Base-by-base conservation (phyloP, 306 rosid genomes). In the Malus orientalis region DNA sequence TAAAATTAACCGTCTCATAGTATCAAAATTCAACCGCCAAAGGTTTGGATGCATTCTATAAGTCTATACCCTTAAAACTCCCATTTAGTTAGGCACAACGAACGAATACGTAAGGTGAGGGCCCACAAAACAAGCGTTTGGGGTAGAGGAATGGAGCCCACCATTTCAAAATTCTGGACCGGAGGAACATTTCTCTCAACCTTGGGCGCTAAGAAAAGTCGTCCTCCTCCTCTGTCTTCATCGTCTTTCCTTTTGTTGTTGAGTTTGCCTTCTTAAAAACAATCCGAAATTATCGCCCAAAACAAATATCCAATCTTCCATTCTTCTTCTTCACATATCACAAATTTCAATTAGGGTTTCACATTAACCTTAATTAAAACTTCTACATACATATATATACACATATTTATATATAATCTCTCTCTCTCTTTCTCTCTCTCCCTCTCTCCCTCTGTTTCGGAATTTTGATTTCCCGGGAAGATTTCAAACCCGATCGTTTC, bases 141-240 rank as follows among this genome's bases (percentile, higher is more conserved):
- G 6, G 53, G 53, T 19, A 8, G 27, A 1, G 22, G 27, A 16
- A 1, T 19, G 49, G 27, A 32, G 23, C 67, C 49, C 75, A 32
- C 74, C 4, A 29, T 47, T 80, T 74, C 40, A 68, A 75, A 80
- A 69, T 18, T 15, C 25, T 53, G 42, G 77, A 54, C 25, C 40
- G 20, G 1, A 14, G 53, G 18, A 25, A 22, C 11, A 14, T 47
- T 14, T 47, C 11, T 11, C 20, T 25, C 33, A 61, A 74, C 11
- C 47, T 78, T 79, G 42, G 74, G 85, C 81, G 65, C 81, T 77
- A 64, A 47, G 32, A 9, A 9, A 5, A 65, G 27, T 27, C 27
- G 27, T 27, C 27, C 27, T 1, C 27, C 27, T 27, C 30, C 30
- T 29, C 33, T 6, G 30, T 14, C 57, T 32, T 32, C 25, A 0